Evolutionary conservation across 352 stramenopile genomes (phyloP), one percentile per base, ranked within the genome.

Genomic region (Phytophthora multivora): DNA sequence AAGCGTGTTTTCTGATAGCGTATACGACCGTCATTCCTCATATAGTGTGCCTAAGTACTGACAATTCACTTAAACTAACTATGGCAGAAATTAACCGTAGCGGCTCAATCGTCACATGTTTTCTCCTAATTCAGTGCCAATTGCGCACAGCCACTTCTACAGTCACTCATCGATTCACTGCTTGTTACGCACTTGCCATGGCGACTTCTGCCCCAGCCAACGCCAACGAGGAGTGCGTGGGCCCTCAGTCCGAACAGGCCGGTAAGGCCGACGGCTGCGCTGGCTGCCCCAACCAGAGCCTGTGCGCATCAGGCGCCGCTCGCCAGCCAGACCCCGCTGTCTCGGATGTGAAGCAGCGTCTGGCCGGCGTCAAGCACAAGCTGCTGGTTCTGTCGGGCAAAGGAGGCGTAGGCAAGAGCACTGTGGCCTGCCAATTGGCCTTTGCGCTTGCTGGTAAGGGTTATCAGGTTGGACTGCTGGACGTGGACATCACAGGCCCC

Each of bases 361-460:
- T 96, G 25, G 71, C 71, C 1, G 73, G 76, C 41, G 80, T 96
- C 53, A 98, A 98, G 71, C 96, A 99, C 78, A 99, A 98, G 30
- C 73, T 99, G 15, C 83, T 99, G 43, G 97, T 99, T n/a, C 80
- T 99, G 16, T 99, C 93, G 41, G 98, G 98, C 41, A 99, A 99
- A 78, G 98, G 98, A 21, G 98, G 98, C 51, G 98, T 99, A 4
- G 98, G 98, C 31, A 99, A 99, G 83, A 98, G 88, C 40, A 99
- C 98, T 0, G 83, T 99, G n/a, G 93, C 96, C 12, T 98, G 95
- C 49, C 98, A 99, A 74, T 73, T 99, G 12, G 97, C 97, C 12
- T 99, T 99, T 69, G 90, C 93, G 0, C 79, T 99, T 12, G 96
- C 97, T 0, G 73, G 82, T 9, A 84, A 97, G 57, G 97, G 97